Base-by-base conservation (phyloP, 116 monocot species). In the Papilionanthe hybrid region DNA sequence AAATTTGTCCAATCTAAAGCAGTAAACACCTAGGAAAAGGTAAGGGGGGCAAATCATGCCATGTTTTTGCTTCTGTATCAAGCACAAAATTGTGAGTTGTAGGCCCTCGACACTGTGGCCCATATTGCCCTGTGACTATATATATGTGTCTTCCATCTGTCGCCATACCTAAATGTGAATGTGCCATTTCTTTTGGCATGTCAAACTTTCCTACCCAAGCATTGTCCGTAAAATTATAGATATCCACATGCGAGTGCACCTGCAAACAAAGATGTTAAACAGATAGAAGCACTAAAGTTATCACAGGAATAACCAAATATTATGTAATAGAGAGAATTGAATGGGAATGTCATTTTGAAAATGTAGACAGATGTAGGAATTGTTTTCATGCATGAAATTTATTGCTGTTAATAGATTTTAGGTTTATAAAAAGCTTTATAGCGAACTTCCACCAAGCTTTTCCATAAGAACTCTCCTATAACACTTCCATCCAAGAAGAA, bases 151-250 rank as follows among this genome's bases (percentile, higher is more conserved):
- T 82, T 32, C 97, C 94, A 89, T 97, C 94, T 42, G 90, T 93
- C 55, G 76, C 90, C 92, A 98, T 93, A 73, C 98, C 98, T 82
- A 98, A 76, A 86, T 98, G 98, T 83, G 98, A 94, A 86, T 94
- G 92, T 77, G 94, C 94, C 94, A 98, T 98, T 79, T 94, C 98
- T 83, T 94, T 94, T 19, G 98, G 98, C 93, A 93, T 98, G 75
- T 91, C 90, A 87, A 98, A 94, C 79, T 87, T 84, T 85, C 84
- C 91, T 65, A 91, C 90, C 98, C 95, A 94, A 42, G 91, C 85
- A 86, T 94, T 91, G 78, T 83, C 84, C 17, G 83, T 79, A 80
- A 98, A 93, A 75, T 98, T 91, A 78, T 98, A 98, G 17, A 94
- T 80, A 89, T 98, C 98, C 49, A 94, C 93, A 87, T 98, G 95